Evolutionary conservation across 164 flowering plant genomes (phyloP), one percentile per base, ranked within the genome.

Genomic region (Chloranthus sessilifolius): DNA sequence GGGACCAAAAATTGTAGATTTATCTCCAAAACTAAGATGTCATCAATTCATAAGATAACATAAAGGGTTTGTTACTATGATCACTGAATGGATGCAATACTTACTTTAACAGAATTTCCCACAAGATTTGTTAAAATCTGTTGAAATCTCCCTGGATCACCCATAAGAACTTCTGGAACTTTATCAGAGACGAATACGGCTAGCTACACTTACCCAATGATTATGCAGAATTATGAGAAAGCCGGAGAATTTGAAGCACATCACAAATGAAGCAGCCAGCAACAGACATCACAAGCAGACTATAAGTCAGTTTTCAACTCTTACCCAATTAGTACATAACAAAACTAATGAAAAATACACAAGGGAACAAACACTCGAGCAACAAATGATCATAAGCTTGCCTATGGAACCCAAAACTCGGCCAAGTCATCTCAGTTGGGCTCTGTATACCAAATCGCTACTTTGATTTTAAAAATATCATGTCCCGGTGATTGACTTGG

Each of bases 141-240:
- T 41, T 96, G 73, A 69, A 90, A 87, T 64, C 98, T 75, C 50
- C 91, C 96, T 0, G 98, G 95, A 71, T 90, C 98, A 36, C 98
- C 98, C n/a, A 77, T 58, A 23, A 90, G 72, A 61, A 79, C 39
- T 61, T 85, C 77, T 35, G 98, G 98, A 53, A 90, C 95, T 61
- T 78, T 76, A 60, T 87, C 95, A 44, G 98, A 82, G 46, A 90
- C 95, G 55, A 81, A 81, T 3, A 81, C 89, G 28, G 89, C 95
- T 58, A 90, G 70, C 95, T 90, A 68, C 68, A 74, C 31, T 53
- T 53, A 68, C 71, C 65, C 66, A 52, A 40, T 35, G 51, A 55
- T 60, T 31, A 46, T 37, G 36, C 25, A 61, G 57, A 52, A 61
- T 36, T 34, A 61, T 33, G 14, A 16, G 48, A 31, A 60, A 28